A percentile compares a stretch with the other conserved stretches of the same genome.
These are phyloP conservation scores for Laguncularia racemosa DNA, from an alignment of 345 rosid species.

Conservation along the genomic window DNA sequence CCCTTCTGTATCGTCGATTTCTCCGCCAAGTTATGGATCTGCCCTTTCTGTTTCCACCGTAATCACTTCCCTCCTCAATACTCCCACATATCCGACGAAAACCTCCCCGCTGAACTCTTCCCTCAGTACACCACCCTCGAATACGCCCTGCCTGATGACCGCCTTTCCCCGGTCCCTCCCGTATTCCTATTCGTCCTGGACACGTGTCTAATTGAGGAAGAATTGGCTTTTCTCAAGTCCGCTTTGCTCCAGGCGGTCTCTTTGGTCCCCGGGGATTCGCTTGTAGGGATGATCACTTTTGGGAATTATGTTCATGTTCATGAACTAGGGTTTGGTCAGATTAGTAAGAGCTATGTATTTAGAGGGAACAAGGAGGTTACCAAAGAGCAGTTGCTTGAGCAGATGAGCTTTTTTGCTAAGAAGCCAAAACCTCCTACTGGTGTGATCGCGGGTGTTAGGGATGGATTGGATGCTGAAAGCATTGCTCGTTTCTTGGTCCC, in stretches of 20 bases:
- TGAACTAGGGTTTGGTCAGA: slow-evolving; percentile 72
- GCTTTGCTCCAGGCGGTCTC: slow-evolving; percentile 73
- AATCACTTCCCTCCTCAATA: slow-evolving; percentile 76
- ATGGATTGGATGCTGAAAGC: slow-evolving; percentile 80
- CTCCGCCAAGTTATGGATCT: slow-evolving; percentile 80
- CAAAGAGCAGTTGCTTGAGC: slow-evolving; percentile 81
- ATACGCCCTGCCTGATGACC: slow-evolving; percentile 47
- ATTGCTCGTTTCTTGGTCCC: slow-evolving; percentile 87
- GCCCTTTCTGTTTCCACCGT: slow-evolving; percentile 90
- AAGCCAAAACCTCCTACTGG: slow-evolving; percentile 73
- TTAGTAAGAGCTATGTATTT: slow-evolving; percentile 69
- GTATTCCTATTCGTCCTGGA: slow-evolving; percentile 79
- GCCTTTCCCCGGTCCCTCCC: slow-evolving; percentile 35
- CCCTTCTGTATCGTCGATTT: slow-evolving; percentile 79
- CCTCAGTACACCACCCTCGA: slow-evolving; percentile 82
- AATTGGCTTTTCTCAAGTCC: slow-evolving; percentile 68
- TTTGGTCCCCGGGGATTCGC: slow-evolving; percentile 61
- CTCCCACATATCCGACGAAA: slow-evolving; percentile 66
- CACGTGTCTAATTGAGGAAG: slow-evolving; percentile 82
- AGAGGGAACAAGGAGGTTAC: slow-evolving; percentile 70
- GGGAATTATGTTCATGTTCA: slow-evolving; percentile 74
- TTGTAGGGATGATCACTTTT: slow-evolving; percentile 75
- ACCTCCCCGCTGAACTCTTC: slow-evolving; percentile 90
- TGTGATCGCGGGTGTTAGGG: slow-evolving; percentile 84
- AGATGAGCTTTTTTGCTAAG: slow-evolving; percentile 66